Base-by-base conservation (phyloP, 2,329 filamentous ascomycete genomes). In the Pseudocercospora macadamiae region DNA sequence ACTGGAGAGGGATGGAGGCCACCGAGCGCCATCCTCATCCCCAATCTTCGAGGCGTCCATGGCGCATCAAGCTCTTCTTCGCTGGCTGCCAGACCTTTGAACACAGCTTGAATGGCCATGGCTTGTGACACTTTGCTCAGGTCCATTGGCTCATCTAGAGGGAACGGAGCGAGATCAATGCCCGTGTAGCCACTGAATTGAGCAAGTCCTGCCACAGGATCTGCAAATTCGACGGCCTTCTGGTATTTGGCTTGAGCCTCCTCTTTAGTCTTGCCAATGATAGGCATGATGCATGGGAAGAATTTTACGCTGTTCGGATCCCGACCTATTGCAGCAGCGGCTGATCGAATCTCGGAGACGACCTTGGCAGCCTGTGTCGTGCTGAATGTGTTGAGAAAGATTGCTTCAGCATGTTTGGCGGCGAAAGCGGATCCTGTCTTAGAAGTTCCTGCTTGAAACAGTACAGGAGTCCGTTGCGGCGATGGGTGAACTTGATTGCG, bases 171-270 rank as follows among this genome's bases (percentile, higher is more conserved):
- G 12, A 88, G 71, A 68, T 88, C 83, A 51, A 87, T 85, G 0
- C 85, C 88, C 0, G 87, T 89, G 86, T 87, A 90, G 1, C 88
- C 87, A 25, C 86, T 86, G 66, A 90, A 90, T n/a, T 90, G 72
- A 1, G 87, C 85, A 55, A 89, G 69, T 0, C 87, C 87, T 2
- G 88, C 88, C 62, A 87, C 87, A 37, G 82, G 76, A 2, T 82
- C 82, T 0, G 85, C 87, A 66, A 88, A 83, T 55, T 80, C 78
- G 7, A 80, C 78, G 60, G 84, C 85, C 3, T 88, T 83, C 1
- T 79, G 74, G 47, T 86, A 82, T 72, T 89, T 89, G 7, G 78
- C 81, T 60, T 79, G 72, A 0, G 88, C 87, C 66, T 88, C 86
- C 57, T 86, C 84, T 63, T 87, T 82, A 0, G 86, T 90, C 49